Percentiles rank a stretch among this genome's conserved stretches.
Conservation (phyloP, 2,329 filamentous ascomycete species). For the Chrysosporium keratinophilum region DNA sequence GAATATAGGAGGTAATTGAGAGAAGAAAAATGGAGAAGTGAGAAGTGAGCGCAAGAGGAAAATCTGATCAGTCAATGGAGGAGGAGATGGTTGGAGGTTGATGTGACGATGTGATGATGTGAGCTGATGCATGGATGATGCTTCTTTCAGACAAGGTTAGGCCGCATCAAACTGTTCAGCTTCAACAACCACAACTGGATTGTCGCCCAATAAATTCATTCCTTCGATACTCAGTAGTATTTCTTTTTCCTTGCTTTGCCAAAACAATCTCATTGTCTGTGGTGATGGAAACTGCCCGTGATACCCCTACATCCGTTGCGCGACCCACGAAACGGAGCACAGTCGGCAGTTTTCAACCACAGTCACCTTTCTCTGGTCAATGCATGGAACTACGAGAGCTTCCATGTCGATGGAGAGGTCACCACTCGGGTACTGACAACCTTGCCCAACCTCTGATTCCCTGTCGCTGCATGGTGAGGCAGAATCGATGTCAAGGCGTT, state of each 20-base stretch:
- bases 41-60: neutral
- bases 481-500: conserved; percentile 9
- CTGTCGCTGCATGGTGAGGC: conserved; percentile 12
- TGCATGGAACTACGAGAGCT: too few species aligned
- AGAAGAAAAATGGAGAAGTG: neutral
- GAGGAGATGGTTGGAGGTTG: neutral
- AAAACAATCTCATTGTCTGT: conserved; percentile 4
- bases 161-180: neutral
- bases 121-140: conserved; percentile 10
- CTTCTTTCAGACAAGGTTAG: conserved; percentile 6
- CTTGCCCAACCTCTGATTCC: conserved; percentile 7
- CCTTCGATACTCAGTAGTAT: neutral
- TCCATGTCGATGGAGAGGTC: too few species aligned
- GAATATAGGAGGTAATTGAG: neutral
- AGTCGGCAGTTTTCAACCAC: too few species aligned
- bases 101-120: conserved; percentile 5
- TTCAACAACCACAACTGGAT: neutral
- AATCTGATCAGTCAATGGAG: neutral
- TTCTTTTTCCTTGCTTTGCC: neutral
- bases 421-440: neutral
- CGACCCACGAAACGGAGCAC: too few species aligned
- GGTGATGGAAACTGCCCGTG: neutral
- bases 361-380: too few species aligned
- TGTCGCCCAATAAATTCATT: conserved; percentile 5
- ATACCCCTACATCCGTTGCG: too few species aligned